Percentiles rank a stretch among this genome's conserved stretches.
Conservation (phyloP, 257 asterid genomes). For the Solanum chilense region DNA sequence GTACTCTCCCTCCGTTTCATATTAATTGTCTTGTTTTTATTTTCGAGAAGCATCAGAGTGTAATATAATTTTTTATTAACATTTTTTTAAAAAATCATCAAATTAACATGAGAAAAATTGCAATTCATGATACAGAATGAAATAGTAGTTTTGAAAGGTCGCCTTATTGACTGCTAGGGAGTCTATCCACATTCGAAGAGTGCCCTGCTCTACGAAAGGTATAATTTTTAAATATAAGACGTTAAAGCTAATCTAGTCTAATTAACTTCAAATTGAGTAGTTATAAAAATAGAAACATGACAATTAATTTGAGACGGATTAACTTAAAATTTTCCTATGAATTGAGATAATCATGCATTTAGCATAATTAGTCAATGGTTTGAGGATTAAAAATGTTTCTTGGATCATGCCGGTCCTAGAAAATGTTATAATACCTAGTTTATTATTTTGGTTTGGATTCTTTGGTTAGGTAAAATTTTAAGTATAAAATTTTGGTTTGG, state of each 20-base stretch:
- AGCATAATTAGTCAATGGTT: background rate
- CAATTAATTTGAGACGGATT: background rate
- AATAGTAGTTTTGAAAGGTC: too few species aligned
- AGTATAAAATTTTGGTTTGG: too few species aligned
- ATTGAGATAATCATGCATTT: background rate
- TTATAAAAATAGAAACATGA: background rate
- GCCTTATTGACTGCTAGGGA: too few species aligned
- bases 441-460: background rate
- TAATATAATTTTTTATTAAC: background rate
- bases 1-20: background rate
- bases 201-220: background rate
- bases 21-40: background rate
- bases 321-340: background rate
- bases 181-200: too few species aligned
- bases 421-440: background rate
- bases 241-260: background rate
- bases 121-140: background rate
- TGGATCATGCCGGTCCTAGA: background rate
- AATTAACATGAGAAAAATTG: background rate
- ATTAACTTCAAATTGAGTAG: background rate
- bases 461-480: background rate
- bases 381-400: background rate
- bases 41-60: background rate
- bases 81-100: background rate
- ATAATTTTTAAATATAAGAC: background rate